Conservation (phyloP, 306 rosid species). For the Vigna hirtella region DNA sequence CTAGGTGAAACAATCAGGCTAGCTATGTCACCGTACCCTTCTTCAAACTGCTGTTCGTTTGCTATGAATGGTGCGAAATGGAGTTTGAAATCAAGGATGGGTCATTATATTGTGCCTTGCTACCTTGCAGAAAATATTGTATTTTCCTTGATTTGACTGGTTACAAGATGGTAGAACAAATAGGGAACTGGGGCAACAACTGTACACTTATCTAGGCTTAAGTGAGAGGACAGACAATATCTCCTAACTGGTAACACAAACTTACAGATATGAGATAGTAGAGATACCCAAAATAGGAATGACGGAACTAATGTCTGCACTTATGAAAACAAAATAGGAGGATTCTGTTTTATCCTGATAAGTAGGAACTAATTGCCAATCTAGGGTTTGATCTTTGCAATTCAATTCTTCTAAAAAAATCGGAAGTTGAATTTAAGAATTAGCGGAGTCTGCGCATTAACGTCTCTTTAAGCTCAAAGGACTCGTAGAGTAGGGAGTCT, state of each 20-base stretch:
- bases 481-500: neutral
- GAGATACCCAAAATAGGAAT: neutral
- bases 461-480: neutral
- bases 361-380: neutral
- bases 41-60: neutral
- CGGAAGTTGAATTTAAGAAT: neutral
- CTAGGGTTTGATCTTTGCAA: neutral
- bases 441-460: neutral
- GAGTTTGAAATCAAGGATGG: neutral
- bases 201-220: neutral
- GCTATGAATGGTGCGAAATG: neutral
- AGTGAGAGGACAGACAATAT: neutral
- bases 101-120: neutral
- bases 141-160: neutral
- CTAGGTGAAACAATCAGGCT: neutral
- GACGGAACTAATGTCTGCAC: neutral
- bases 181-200: neutral
- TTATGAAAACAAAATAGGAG: conserved; percentile 5
- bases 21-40: neutral
- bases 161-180: neutral
- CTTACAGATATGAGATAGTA: neutral
- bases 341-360: neutral
- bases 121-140: neutral
- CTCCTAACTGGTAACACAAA: neutral
- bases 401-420: neutral